Conservation (phyloP, 2,329 filamentous ascomycete genomes). For the Arthrocladium fulminans region DNA sequence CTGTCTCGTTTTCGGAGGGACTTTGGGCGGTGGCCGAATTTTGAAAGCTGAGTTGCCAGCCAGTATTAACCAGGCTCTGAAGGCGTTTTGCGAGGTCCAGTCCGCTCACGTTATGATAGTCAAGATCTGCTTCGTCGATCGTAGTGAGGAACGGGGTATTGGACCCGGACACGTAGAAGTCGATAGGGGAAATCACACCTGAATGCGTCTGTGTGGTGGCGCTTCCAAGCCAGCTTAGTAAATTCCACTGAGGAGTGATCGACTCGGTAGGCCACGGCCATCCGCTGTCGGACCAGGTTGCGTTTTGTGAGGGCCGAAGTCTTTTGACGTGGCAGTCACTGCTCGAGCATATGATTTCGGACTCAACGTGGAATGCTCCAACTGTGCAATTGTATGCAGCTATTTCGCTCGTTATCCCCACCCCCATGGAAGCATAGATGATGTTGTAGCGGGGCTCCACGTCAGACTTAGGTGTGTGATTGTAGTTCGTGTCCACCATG, state of each 20-base stretch:
- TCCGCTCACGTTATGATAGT: slow-evolving; percentile 16
- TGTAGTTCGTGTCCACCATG: slow-evolving; percentile 8
- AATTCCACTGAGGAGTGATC: neutral
- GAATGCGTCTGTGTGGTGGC: neutral
- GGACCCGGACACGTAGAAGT: slow-evolving; percentile 8
- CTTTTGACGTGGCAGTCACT: slow-evolving; percentile 3
- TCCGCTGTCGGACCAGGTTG: neutral
- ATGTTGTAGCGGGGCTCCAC: neutral
- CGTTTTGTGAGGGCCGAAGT: slow-evolving; percentile 4
- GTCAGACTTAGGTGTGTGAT: neutral
- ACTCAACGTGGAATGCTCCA: slow-evolving; percentile 3
- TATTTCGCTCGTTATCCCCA: neutral
- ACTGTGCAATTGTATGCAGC: slow-evolving; percentile 10
- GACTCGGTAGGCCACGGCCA: neutral
- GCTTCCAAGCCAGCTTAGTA: slow-evolving; percentile 5
- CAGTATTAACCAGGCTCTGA: slow-evolving; percentile 16
- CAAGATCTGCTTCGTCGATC: slow-evolving; percentile 10
- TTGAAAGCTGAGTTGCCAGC: slow-evolving; percentile 5
- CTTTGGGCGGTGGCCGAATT: neutral
- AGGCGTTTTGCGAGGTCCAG: slow-evolving; percentile 16
- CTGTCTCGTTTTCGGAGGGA: slow-evolving; percentile 3
- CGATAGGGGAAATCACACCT: neutral
- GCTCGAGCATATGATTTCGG: slow-evolving; percentile 2
- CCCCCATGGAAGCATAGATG: slow-evolving; percentile 7
- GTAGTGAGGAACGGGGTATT: slow-evolving; percentile 4